Percentiles rank a stretch among this genome's conserved stretches.
Conservation (phyloP, 768 basidiomycete genomes). For the Pleurotus sapidus region DNA sequence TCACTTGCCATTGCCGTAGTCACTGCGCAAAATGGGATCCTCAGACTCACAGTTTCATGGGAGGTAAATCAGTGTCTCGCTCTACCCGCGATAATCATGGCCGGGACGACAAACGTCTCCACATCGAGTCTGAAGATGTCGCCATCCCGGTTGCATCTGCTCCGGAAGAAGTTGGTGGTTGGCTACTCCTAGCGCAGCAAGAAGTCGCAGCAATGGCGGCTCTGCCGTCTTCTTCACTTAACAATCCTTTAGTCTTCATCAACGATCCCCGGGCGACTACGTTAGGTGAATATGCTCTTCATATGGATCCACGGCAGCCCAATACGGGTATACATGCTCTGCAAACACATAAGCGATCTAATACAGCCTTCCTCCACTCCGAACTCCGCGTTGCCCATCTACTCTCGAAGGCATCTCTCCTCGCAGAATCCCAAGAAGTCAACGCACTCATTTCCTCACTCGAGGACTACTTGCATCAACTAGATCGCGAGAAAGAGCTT, state of each 20-base stretch:
- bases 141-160: background rate
- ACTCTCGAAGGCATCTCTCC: background rate
- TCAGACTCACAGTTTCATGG: background rate
- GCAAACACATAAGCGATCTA: background rate
- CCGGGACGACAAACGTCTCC: conserved; percentile 11
- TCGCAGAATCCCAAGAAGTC: background rate
- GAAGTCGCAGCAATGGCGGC: conserved; percentile 9
- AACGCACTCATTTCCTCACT: too few relatives aligned
- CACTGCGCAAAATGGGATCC: background rate
- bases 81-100: conserved; percentile 16
- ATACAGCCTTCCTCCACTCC: conserved; percentile 2
- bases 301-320: background rate
- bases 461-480: background rate
- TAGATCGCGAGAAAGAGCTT: background rate
- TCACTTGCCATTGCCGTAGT: background rate
- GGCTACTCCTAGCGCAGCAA: background rate
- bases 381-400: conserved; percentile 9
- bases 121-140: background rate
- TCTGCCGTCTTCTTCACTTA: conserved; percentile 1
- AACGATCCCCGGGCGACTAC: conserved; percentile 8
- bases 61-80: conserved; percentile 10
- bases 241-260: conserved; percentile 12
- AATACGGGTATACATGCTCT: conserved; percentile 9
- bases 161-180: conserved; percentile 3
- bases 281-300: conserved; percentile 7